Base-by-base conservation (phyloP, 176 grass and related monocot species). In the Aegilops umbellulata region DNA sequence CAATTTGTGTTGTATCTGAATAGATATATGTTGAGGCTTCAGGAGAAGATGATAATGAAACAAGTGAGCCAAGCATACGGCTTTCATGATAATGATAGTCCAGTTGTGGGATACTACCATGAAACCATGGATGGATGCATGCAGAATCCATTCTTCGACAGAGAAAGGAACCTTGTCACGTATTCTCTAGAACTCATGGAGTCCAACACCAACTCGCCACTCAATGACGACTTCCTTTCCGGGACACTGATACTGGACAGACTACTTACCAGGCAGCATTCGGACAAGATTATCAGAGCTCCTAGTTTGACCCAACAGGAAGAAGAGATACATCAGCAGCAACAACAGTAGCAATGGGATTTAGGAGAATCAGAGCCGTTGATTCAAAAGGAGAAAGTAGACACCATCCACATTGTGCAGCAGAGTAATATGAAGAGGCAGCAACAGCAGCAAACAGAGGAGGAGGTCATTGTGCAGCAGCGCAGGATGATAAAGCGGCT, bases 51-150 rank as follows among this genome's bases (percentile, higher is more conserved):
- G 19, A 27, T 39, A 11, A 35, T 11, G 3, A 41, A 14, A 30
- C 11, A 64, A 15, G 61, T 64, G 61, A 66, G 26, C 6, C 14
- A 15, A 19, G 27, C 64, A 3, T 66, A 31, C 15, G 64, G 64
- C 27, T 66, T 66, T 7, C 8, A 7, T 16, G 64, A 32, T 15
- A 25, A 14, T 30, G 64, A 2, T 13, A 2, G 6, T 3, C 10
- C 2, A 25, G 0, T 74, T 22, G 12, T 0, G 2, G 16, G 17
- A 2, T 80, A 80, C 5, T 0, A 19, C 0, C 0, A 34, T 0
- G 34, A 67, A 46, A 81, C 41, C 1, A 23, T 10, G 36, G 4
- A 0, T 0, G 36, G 38, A 2, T 65, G 58, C 2, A 1, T 2
- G 24, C 69, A 82, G 6, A 47, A 25, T 0, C 46, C 44, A 2